Conservation (phyloP, 768 basidiomycete species). For the Suillus subalutaceus region DNA sequence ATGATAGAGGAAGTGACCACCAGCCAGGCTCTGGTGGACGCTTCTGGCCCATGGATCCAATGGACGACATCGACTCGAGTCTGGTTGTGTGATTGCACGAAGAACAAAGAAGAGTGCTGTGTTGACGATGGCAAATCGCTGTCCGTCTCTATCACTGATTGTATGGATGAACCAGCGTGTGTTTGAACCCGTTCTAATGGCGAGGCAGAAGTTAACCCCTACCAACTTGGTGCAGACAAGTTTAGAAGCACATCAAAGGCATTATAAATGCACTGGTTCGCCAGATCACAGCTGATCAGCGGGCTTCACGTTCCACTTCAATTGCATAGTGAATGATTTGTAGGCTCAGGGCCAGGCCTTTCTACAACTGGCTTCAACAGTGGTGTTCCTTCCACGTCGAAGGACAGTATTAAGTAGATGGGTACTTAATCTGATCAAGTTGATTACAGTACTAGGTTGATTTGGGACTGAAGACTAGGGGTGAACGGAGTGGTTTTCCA, state of each 20-base stretch:
- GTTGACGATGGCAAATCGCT: not conserved
- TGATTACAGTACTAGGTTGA: not conserved
- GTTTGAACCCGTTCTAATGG: not conserved
- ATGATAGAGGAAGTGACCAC: not conserved
- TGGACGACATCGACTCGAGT: not conserved
- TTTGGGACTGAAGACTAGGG: not conserved
- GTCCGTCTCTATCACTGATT: not conserved
- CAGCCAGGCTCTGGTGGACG: constrained; percentile 1
- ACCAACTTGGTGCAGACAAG: not conserved
- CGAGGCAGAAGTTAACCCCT: not conserved
- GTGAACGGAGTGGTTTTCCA: not conserved
- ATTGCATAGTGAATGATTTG: not conserved
- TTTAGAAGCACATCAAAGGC: not conserved
- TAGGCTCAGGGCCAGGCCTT: not conserved
- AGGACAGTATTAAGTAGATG: not conserved
- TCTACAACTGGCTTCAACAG: not conserved
- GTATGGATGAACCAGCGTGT: not conserved
- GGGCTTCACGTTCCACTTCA: not conserved
- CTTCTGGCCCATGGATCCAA: not conserved
- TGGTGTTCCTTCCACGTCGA: not conserved
- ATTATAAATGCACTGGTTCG: not conserved
- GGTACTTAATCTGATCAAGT: not conserved
- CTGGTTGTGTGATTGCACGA: not conserved
- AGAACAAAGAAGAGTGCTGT: not conserved
- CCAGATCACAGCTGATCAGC: not conserved